A percentile compares a stretch with the other conserved stretches of the same genome.
Conservation (phyloP, 352 stramenopile genomes). For the Phytophthora boehmeriae region DNA sequence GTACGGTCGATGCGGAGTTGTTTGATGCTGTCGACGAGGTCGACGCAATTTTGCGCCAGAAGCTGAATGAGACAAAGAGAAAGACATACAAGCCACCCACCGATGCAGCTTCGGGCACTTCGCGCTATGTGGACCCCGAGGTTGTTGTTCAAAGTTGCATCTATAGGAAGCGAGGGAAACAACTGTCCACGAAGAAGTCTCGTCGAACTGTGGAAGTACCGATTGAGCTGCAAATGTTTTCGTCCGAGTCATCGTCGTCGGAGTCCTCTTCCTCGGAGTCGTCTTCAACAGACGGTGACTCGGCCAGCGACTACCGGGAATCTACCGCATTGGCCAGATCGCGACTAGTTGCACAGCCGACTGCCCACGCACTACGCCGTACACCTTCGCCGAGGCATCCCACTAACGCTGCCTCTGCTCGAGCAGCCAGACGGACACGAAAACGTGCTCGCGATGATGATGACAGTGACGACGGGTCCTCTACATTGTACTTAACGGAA, state of each 20-base stretch:
- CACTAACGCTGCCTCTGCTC: slow-evolving; percentile 3
- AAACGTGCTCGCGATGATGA: slow-evolving; percentile 22
- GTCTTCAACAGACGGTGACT: slow-evolving; percentile 12
- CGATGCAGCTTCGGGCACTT: slow-evolving; percentile 24
- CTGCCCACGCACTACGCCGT: not conserved
- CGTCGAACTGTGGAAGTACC: slow-evolving; percentile 1
- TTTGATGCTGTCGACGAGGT: slow-evolving; percentile 41
- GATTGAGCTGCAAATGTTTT: slow-evolving; percentile 8
- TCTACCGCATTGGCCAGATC: slow-evolving; percentile 2
- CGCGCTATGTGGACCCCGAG: slow-evolving; percentile 49
- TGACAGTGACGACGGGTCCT: slow-evolving; percentile 4
- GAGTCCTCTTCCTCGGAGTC: slow-evolving; percentile 32
- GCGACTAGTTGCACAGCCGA: slow-evolving; percentile 3
- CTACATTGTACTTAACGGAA: slow-evolving; percentile 38
- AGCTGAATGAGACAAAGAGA: slow-evolving; percentile 41
- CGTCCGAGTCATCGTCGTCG: slow-evolving; percentile 16
- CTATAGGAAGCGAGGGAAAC: slow-evolving; percentile 21
- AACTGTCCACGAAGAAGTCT: slow-evolving; percentile 4
- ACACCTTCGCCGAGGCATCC: slow-evolving; percentile 2
- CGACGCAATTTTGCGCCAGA: slow-evolving; percentile 32
- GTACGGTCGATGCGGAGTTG: slow-evolving; percentile 37
- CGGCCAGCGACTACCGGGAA: slow-evolving; percentile 24
- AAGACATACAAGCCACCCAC: slow-evolving; percentile 42
- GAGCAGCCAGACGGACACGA: slow-evolving; percentile 1
- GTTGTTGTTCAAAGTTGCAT: slow-evolving; percentile 31